Conservation (phyloP, 352 stramenopile species). For the Plasmopara halstedii region DNA sequence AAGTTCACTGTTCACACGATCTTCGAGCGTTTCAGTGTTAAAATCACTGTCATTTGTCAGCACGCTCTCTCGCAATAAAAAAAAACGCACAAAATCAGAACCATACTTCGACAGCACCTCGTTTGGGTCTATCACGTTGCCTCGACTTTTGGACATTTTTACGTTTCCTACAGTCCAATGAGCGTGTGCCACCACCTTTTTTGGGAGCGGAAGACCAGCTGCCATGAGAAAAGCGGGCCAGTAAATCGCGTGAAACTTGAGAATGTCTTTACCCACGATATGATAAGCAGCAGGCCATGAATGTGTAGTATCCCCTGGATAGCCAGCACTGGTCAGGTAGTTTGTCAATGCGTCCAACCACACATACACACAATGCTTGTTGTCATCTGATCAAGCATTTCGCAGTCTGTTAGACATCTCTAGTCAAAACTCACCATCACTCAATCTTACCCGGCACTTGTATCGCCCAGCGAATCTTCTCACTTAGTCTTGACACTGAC, state of each 20-base stretch:
- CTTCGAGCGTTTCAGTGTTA: conserved; percentile 75
- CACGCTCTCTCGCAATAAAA: conserved; percentile 85
- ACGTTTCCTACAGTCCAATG: conserved; percentile 98
- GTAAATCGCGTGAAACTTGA: conserved; percentile 98
- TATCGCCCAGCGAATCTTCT: conserved; percentile 95
- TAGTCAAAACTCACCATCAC: neutral
- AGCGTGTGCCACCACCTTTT: conserved; percentile 94
- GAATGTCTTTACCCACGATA: conserved; percentile 98
- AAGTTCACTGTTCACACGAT: conserved; percentile 95
- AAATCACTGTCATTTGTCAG: conserved; percentile 95
- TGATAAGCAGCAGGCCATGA: conserved; percentile 80
- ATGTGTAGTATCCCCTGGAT: conserved; percentile 45
- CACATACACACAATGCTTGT: conserved; percentile 97
- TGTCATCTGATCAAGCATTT: conserved; percentile 31
- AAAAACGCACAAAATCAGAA: conserved; percentile 92
- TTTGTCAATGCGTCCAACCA: conserved; percentile 99
- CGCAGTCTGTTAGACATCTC: neutral
- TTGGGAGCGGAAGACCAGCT: conserved; percentile 86
- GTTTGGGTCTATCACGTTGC: conserved; percentile 96
- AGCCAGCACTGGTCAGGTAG: conserved; percentile 96
- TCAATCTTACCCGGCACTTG: conserved; percentile 70
- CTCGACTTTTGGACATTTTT: conserved; percentile 99
- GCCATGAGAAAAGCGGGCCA: conserved; percentile 97
- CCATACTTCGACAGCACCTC: conserved; percentile 89
- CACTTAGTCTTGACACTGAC: conserved; percentile 93